These are phyloP conservation scores for Curvularia lunata DNA, from an alignment of 2,329 filamentous ascomycete species.

Conservation along the genomic window DNA sequence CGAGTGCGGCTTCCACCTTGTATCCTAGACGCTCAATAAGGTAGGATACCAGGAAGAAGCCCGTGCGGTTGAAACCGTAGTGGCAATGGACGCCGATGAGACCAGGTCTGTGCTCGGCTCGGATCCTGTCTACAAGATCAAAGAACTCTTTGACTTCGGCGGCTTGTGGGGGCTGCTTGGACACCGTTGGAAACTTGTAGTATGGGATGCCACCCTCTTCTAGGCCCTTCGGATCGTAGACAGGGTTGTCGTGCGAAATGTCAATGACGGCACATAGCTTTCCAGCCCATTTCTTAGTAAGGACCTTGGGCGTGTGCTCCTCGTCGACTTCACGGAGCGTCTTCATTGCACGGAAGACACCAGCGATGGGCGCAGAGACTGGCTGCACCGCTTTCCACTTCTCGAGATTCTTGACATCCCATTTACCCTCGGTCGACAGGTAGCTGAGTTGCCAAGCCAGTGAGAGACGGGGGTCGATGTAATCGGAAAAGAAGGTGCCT, in stretches of 20 bases:
- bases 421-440: conserved; percentile 88
- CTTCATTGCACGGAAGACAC: conserved; percentile 87
- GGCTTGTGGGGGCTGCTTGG: conserved; percentile 79
- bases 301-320: conserved; percentile 74
- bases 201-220: conserved; percentile 55
- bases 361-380: conserved; percentile 78
- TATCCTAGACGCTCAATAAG: conserved; percentile 81
- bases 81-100: conserved; percentile 89
- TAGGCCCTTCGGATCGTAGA: conserved; percentile 74
- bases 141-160: conserved; percentile 68
- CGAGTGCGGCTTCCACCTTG: conserved; percentile 76
- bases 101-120: conserved; percentile 36
- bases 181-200: conserved; percentile 89
- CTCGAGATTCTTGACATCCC: conserved; percentile 94
- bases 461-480: conserved; percentile 78
- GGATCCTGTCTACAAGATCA: conserved; percentile 60
- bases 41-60: conserved; percentile 89
- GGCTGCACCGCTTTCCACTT: conserved; percentile 86
- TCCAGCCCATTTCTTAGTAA: conserved; percentile 70
- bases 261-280: conserved; percentile 81
- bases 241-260: conserved; percentile 87
- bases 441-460: conserved; percentile 91
- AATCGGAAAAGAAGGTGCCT: conserved; percentile 76
- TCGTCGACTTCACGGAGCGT: conserved; percentile 90
- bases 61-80: conserved; percentile 93